These are phyloP conservation scores for Camelina neglecta DNA, from an alignment of 345 rosid genomes.

Conservation along the genomic window DNA sequence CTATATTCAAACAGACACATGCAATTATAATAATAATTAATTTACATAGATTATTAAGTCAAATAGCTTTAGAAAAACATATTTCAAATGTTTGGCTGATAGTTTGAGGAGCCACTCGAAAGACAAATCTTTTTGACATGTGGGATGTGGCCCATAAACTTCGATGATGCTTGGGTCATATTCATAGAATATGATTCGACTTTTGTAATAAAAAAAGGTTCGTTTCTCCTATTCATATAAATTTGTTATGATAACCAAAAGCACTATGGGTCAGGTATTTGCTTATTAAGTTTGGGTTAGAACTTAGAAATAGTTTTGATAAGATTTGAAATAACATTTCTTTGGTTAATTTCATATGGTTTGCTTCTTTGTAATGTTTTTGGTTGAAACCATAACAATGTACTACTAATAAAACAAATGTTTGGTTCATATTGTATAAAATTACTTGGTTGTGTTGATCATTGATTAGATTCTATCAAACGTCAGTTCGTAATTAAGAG, in stretches of 20 bases:
- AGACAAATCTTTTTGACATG: conserved; percentile 13
- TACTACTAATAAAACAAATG: background rate
- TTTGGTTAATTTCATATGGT: background rate
- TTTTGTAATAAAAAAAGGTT: background rate
- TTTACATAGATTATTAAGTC: conserved; percentile 29
- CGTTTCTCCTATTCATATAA: background rate
- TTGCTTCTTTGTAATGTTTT: background rate
- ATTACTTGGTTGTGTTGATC: background rate
- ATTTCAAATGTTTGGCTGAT: conserved; percentile 27
- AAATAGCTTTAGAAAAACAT: background rate
- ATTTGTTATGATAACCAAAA: background rate
- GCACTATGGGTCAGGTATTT: background rate
- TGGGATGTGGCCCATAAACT: conserved; percentile 34
- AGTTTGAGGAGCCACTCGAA: conserved; percentile 37
- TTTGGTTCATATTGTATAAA: background rate
- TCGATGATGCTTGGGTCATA: conserved; percentile 27
- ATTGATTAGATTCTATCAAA: conserved; percentile 6
- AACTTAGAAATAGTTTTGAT: background rate
- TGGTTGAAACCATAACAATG: background rate
- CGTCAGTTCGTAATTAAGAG: background rate
- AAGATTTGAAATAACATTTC: background rate
- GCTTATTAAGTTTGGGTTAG: background rate
- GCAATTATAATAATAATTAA: background rate
- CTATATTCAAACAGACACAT: background rate
- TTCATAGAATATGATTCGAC: conserved; percentile 39